Evolutionary conservation across 1,284 basidiomycete genomes (phyloP).

Genomic region (Bondarzewia mesenterica): DNA sequence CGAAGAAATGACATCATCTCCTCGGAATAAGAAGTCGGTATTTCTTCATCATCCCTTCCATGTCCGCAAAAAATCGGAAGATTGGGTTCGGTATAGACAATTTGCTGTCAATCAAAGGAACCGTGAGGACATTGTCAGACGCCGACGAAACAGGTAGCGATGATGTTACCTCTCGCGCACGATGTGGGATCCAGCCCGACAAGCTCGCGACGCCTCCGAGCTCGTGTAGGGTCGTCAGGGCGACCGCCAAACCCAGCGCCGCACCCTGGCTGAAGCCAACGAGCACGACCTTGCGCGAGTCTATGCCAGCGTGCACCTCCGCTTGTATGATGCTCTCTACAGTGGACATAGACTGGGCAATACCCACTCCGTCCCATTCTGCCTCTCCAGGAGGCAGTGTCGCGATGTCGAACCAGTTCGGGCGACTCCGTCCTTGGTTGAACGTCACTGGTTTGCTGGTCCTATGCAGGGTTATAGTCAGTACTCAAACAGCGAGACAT

Average conservation of each 20-base stretch:
- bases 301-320: conserved; percentile 29
- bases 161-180: conserved; percentile 23
- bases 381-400: conserved; percentile 28
- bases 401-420: conserved; percentile 38
- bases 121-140: conserved; percentile 5
- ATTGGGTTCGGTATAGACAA: conserved; percentile 24
- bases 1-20: conserved; percentile 27
- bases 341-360: conserved; percentile 27
- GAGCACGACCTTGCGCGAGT: conserved; percentile 29
- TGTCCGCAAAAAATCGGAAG: conserved; percentile 36
- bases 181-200: conserved; percentile 36
- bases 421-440: conserved; percentile 10
- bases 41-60: conserved; percentile 28
- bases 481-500: neutral
- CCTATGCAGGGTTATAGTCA: conserved; percentile 5
- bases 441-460: neutral
- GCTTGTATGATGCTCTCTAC: conserved; percentile 32
- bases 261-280: conserved; percentile 40
- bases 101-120: conserved; percentile 16
- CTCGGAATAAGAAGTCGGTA: conserved; percentile 27
- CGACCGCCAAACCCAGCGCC: conserved; percentile 29
- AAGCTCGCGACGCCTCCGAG: conserved; percentile 35
- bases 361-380: conserved; percentile 30
- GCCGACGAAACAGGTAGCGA: neutral
- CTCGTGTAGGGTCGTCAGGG: conserved; percentile 32